Base-by-base conservation (phyloP, 176 grass and related monocot species). In the Zizania latifolia region DNA sequence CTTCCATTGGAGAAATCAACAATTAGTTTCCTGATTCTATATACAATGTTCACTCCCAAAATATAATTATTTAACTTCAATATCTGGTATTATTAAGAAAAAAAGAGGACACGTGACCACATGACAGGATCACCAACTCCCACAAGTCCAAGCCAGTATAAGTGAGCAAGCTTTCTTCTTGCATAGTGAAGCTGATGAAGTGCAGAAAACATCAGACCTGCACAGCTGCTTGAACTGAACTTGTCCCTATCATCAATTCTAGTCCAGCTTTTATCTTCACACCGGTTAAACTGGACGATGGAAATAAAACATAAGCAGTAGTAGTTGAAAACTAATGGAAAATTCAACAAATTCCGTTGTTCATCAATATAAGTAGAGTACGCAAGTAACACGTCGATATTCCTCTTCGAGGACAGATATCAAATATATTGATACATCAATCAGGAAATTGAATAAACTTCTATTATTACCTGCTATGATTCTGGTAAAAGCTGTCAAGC, bases 401-500 rank as follows among this genome's bases (percentile, higher is more conserved):
- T 61, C 44, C 41, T 26, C 30, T 69, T 23, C 23, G 6, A 26
- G 28, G 4, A 50, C 19, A 66, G 48, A 53, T 2, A 46, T 9
- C 48, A 53, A 21, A 66, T 66, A 40, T 5, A 40, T 40, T 0
- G 13, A 67, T 36, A 86, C 30, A 14, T 15, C 21, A 2, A n/a
- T 13, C 6, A 56, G n/a, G 30, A 29, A 58, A 72, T 22, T 60
- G 57, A 79, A 21, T 40, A 74, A 17, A 73, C 21, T 28, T 34
- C 66, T 30, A 26, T 35, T 62, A 77, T 74, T 81, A 94, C 95
- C 91, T 86, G 78, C 95, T 84, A n/a, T 98, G 95, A 65, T 98
- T 98, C 74, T 98, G 95, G 80, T 94, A 99, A 65, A 89, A 99
- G 58, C 90, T 92, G 43, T 89, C 89, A 37, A 99, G 95, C 84